A percentile compares a stretch with the other conserved stretches of the same genome.
Evolutionary conservation across 257 asterid genomes (phyloP).

Genomic region (Nicotiana obtusifolia): DNA sequence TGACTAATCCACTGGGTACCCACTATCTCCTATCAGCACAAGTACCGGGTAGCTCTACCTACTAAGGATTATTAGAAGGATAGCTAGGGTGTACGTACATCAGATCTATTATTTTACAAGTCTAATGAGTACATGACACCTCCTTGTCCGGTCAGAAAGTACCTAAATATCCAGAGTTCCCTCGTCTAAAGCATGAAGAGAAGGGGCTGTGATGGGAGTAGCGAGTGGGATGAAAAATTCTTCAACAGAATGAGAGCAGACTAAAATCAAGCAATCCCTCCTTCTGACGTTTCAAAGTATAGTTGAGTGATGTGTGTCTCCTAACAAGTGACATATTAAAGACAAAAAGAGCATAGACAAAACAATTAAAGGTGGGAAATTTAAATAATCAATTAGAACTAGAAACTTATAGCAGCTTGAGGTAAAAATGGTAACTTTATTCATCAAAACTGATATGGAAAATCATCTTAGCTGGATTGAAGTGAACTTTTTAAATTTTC

Average conservation of each 20-base stretch:
- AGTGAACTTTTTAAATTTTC: conserved; percentile 37
- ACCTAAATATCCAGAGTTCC: not conserved
- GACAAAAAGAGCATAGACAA: not conserved
- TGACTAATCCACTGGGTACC: not conserved
- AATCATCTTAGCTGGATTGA: conserved; percentile 23
- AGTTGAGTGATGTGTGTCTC: not conserved
- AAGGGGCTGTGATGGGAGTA: not conserved
- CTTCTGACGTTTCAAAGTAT: not conserved
- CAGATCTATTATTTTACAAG: not conserved
- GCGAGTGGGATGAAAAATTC: not conserved
- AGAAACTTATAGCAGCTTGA: not conserved
- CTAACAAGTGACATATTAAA: not conserved
- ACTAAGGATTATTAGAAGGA: not conserved
- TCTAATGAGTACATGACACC: not conserved
- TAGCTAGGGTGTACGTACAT: not conserved
- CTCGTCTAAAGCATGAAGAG: not conserved
- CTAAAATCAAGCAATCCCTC: not conserved
- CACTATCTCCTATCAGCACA: not conserved
- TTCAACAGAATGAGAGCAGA: not conserved
- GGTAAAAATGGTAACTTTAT: not conserved
- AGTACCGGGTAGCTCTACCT: not conserved
- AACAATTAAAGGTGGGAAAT: not conserved
- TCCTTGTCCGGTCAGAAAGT: not conserved
- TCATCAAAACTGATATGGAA: not conserved
- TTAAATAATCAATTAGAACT: not conserved